A percentile compares a stretch with the other conserved stretches of the same genome.
Conservation (phyloP, 176 grass and related monocot species). For the Saccharum officinarum region DNA sequence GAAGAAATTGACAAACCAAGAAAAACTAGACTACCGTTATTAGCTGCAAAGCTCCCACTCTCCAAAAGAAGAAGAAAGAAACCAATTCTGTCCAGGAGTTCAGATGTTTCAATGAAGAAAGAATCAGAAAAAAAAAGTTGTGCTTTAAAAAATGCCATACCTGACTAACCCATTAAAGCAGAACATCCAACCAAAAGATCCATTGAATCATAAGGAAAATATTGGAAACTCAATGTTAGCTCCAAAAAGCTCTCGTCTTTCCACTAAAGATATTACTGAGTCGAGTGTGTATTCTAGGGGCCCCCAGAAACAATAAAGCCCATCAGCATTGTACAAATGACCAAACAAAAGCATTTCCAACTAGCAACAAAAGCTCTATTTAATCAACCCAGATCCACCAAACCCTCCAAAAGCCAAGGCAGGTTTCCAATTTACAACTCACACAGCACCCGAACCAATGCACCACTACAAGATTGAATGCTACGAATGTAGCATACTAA, state of each 20-base stretch:
- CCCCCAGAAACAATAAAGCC: neutral
- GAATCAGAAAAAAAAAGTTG: conserved; percentile 15
- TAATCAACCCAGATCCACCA: conserved; percentile 39
- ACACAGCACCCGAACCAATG: neutral
- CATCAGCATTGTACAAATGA: conserved; percentile 31
- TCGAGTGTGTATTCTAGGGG: neutral
- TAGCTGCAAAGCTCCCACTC: conserved; percentile 9
- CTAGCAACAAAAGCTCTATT: conserved; percentile 32
- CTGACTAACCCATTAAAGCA: neutral
- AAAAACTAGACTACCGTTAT: neutral
- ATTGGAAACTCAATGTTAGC: neutral
- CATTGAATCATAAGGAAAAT: neutral
- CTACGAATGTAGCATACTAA: neutral
- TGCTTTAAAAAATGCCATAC: neutral
- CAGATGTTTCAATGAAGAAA: conserved; percentile 19
- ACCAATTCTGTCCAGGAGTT: neutral
- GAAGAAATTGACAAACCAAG: neutral
- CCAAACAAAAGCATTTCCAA: conserved; percentile 42
- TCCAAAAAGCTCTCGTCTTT: conserved; percentile 21
- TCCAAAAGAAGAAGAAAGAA: neutral
- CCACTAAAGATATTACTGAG: neutral
- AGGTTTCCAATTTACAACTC: neutral
- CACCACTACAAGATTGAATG: neutral
- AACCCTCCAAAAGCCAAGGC: neutral
- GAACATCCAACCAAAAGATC: neutral